Percentiles rank a stretch among this genome's conserved stretches.
Conservation (phyloP, 192 early-diverging fungal species). For the Coemansia sp. region DNA sequence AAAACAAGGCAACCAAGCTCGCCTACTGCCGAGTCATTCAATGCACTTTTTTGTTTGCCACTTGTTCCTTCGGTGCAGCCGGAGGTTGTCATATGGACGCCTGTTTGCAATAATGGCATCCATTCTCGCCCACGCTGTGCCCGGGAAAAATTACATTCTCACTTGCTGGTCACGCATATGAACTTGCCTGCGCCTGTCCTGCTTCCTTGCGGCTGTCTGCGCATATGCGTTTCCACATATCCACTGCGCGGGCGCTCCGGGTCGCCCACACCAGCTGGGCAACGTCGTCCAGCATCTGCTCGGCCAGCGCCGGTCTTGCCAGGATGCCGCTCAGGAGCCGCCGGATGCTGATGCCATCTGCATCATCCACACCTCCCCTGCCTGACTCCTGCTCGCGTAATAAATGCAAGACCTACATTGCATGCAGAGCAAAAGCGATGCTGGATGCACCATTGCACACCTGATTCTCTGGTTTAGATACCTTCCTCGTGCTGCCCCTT, state of each 20-base stretch:
- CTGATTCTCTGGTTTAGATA: constrained; percentile 1
- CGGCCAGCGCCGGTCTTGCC: constrained; percentile 6
- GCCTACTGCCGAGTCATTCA: not conserved
- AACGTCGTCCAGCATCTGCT: constrained; percentile 25
- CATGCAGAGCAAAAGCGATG: not conserved
- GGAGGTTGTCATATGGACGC: not conserved
- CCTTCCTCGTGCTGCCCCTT: not conserved
- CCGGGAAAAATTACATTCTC: not conserved
- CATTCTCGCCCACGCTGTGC: not conserved
- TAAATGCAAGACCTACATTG: constrained; percentile 43
- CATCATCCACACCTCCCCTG: not conserved
- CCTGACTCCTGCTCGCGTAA: constrained; percentile 9
- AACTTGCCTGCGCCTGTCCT: constrained; percentile 9
- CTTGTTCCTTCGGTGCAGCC: not conserved
- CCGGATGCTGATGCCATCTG: not conserved
- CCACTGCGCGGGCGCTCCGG: constrained; percentile 21
- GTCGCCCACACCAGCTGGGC: constrained; percentile 21
- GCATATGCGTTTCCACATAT: constrained; percentile 29
- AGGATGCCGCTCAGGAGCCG: constrained; percentile 16
- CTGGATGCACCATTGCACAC: not conserved
- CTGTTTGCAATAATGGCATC: not conserved
- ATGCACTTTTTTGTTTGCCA: not conserved
- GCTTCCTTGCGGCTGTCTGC: not conserved
- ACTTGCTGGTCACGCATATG: not conserved
- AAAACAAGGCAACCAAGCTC: not conserved